Conservation (phyloP, 2,329 filamentous ascomycete genomes). For the Grosmannia huntii region DNA sequence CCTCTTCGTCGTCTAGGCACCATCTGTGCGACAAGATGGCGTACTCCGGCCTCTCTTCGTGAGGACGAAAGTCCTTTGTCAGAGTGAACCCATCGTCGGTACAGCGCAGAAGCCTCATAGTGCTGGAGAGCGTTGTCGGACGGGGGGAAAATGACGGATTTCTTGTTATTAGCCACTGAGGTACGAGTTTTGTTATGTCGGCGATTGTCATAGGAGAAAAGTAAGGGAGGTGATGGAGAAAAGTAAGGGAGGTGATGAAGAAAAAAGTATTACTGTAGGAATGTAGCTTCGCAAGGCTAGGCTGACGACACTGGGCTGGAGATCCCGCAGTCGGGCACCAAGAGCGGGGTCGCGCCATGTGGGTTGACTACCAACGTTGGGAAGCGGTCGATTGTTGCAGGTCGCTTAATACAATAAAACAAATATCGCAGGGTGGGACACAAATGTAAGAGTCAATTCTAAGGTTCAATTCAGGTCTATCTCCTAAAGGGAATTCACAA, state of each 20-base stretch:
- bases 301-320: too few relatives aligned
- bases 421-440: too few relatives aligned
- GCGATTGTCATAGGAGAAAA: not conserved
- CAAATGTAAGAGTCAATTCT: too few relatives aligned
- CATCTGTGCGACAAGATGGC: constrained; percentile 18
- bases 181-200: not conserved
- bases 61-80: not conserved
- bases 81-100: not conserved
- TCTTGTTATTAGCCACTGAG: not conserved
- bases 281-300: too few relatives aligned
- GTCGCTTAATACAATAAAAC: too few relatives aligned
- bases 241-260: not conserved
- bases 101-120: not conserved
- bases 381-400: too few relatives aligned
- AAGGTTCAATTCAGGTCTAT: too few relatives aligned
- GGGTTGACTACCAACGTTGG: too few relatives aligned
- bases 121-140: not conserved
- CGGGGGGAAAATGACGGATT: not conserved
- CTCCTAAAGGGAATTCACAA: too few relatives aligned
- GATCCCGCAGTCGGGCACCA: too few relatives aligned
- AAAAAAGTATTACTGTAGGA: not conserved
- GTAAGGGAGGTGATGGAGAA: not conserved
- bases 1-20: constrained; percentile 9
- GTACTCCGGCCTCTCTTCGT: not conserved
- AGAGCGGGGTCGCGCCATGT: too few relatives aligned